Evolutionary conservation across 2,329 filamentous ascomycete species (phyloP), one percentile per base, ranked within the genome.

Genomic region (Trichoderma atroviride): DNA sequence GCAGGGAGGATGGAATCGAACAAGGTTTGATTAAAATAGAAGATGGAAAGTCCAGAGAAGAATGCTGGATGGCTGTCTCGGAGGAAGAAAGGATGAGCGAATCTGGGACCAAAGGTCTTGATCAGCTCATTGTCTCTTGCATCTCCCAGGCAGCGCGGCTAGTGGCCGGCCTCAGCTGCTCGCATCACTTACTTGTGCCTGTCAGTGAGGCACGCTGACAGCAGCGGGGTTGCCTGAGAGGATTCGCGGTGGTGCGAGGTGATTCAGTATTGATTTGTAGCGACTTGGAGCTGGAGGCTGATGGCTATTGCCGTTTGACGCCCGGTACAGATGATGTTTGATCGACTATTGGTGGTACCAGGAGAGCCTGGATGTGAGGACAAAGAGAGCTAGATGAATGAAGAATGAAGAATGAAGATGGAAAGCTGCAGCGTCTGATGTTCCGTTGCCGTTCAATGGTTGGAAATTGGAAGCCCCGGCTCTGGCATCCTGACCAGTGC

Each of bases 51-150:
- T n/a, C 19, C 29, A 33, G n/a, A 35, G 19, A 22, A n/a, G 31
- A 24, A 35, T 40, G 22, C 33, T 31, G 29, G 3, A 5, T 35
- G 14, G 22, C 33, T 43, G n/a, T 43, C 37, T 19, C 33, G 27
- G 35, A n/a, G 57, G n/a, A 59, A 50, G 47, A 50, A 50, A 50
- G 5, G 47, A 50, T 11, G 10, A 43, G 35, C 31, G 13, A 29
- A 59, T 59, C 47, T 50, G 47, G 35, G 57, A 59, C 24, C 57
- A 35, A n/a, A 40, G 35, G 22, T 24, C 57, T 43, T 40, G 35
- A 59, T 59, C 57, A 59, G 57, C 33, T 59, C 57, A 59, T 22
- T 65, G 63, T 47, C 63, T 67, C 55, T 65, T 50, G 24, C 29
- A 24, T 50, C 40, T 63, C 43, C 37, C 47, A 53, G 27, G 35